Evolutionary conservation across 2,329 filamentous ascomycete genomes (phyloP).

Genomic region (Sporothrix pseudoabietina): DNA sequence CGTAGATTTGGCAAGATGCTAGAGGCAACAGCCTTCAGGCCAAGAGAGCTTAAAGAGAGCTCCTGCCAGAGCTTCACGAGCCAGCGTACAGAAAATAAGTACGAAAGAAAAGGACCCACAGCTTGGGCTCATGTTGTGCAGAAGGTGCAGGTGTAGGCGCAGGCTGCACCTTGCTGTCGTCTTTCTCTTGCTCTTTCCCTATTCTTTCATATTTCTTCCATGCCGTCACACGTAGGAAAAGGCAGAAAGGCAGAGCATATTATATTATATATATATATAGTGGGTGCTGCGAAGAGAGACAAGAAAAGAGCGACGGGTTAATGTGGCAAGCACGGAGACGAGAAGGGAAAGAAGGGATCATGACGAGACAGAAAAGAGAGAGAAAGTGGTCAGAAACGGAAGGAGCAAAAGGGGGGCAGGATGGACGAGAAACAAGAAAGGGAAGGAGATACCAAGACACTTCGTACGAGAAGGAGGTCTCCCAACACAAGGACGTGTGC

Average conservation of each 20-base stretch:
- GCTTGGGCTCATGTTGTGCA: constrained; percentile 24
- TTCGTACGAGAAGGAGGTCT: constrained; percentile 2
- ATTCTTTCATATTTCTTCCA: neutral
- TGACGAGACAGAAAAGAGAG: neutral
- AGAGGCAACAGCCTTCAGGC: neutral
- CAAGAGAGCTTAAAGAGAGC: neutral
- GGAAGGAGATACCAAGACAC: constrained; percentile 23
- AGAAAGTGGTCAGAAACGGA: neutral
- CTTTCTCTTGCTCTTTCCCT: constrained; percentile 14
- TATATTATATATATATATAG: neutral
- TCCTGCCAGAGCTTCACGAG: constrained; percentile 9
- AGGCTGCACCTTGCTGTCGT: neutral
- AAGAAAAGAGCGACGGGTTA: neutral
- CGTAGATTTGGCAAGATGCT: neutral
- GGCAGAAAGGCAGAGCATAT: neutral
- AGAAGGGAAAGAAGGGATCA: neutral
- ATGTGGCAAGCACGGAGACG: neutral
- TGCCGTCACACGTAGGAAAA: neutral
- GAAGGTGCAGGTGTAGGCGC: constrained; percentile 20
- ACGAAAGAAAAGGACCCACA: constrained; percentile 15
- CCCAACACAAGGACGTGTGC: constrained; percentile 20
- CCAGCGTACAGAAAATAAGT: constrained; percentile 20
- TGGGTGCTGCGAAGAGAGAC: neutral
- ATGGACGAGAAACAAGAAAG: neutral
- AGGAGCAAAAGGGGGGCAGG: neutral